A percentile compares a stretch with the other conserved stretches of the same genome.
These are phyloP conservation scores for Teratosphaeria destructans DNA, from an alignment of 2,329 filamentous ascomycete species.

Conservation along the genomic window DNA sequence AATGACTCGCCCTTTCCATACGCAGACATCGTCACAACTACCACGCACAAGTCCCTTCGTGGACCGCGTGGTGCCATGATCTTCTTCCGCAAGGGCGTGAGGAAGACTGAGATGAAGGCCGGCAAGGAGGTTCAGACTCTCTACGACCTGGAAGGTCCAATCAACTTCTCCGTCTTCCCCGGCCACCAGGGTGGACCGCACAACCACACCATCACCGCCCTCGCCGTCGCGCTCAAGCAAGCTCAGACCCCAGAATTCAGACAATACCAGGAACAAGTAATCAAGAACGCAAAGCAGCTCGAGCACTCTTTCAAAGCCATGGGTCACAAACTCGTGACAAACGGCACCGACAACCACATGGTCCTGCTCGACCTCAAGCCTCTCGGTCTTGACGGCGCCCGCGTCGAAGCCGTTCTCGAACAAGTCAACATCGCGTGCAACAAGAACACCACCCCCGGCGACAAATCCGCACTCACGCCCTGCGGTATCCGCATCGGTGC, in stretches of 20 bases:
- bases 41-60: slow-evolving; percentile 97
- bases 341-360: slow-evolving; percentile 96
- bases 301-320: slow-evolving; percentile 67
- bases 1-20: slow-evolving; percentile 87
- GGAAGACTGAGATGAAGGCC: slow-evolving; percentile 79
- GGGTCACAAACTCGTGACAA: slow-evolving; percentile 88
- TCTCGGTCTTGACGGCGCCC: slow-evolving; percentile 71
- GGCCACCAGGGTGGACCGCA: slow-evolving; percentile 97
- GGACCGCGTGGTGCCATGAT: slow-evolving; percentile 98
- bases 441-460: slow-evolving; percentile 97
- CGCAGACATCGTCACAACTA: slow-evolving; percentile 95
- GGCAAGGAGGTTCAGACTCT: slow-evolving; percentile 64
- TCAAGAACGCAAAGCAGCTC: slow-evolving; percentile 86
- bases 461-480: slow-evolving; percentile 92
- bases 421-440: slow-evolving; percentile 99
- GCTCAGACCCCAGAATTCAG: slow-evolving; percentile 84
- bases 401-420: slow-evolving; percentile 91
- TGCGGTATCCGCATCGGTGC: slow-evolving; percentile 93
- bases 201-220: slow-evolving; percentile 98
- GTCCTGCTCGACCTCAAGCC: slow-evolving; percentile 90
- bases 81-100: slow-evolving; percentile 97
- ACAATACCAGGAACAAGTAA: slow-evolving; percentile 83
- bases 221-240: slow-evolving; percentile 91
- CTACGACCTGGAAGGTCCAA: slow-evolving; percentile 89
- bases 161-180: slow-evolving; percentile 99